These are phyloP conservation scores for Sporothrix luriei DNA, from an alignment of 2,329 filamentous ascomycete species.

Conservation along the genomic window DNA sequence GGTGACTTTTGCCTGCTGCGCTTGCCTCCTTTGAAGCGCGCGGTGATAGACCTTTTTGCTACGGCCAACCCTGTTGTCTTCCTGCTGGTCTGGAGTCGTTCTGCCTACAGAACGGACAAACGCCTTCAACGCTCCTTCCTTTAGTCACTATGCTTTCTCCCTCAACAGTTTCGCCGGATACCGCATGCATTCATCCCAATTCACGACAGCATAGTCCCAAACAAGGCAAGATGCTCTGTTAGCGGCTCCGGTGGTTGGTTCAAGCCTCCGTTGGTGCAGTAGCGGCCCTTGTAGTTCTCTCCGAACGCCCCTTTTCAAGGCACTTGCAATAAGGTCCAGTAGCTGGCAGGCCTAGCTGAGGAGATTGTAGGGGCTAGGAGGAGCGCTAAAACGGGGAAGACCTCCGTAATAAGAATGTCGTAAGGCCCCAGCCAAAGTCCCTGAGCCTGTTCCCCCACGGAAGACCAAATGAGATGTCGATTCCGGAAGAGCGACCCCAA, in stretches of 20 bases:
- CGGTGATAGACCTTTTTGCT: neutral
- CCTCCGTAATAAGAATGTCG: slow-evolving; percentile 18
- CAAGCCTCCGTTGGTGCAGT: slow-evolving; percentile 25
- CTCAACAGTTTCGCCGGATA: neutral
- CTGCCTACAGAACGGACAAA: neutral
- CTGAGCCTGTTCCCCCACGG: neutral
- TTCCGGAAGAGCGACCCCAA: slow-evolving; percentile 4
- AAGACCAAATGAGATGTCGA: neutral
- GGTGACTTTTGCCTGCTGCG: neutral
- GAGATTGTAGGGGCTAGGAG: slow-evolving; percentile 14
- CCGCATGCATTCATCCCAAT: slow-evolving; percentile 4
- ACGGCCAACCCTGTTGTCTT: neutral
- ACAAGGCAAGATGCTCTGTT: slow-evolving; percentile 25
- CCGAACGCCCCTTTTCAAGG: too few species aligned
- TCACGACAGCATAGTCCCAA: slow-evolving; percentile 6
- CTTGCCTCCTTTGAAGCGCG: neutral
- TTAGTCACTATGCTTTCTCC: too few species aligned
- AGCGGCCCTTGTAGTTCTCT: neutral
- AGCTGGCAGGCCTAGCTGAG: neutral
- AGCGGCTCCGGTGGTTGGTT: neutral
- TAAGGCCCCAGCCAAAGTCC: neutral
- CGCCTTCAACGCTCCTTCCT: neutral
- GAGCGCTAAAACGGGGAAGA: slow-evolving; percentile 16
- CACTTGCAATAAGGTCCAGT: neutral
- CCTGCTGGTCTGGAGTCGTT: neutral